These are phyloP conservation scores for Podaxis mareebaensis DNA, from an alignment of 768 basidiomycete species.

Conservation along the genomic window DNA sequence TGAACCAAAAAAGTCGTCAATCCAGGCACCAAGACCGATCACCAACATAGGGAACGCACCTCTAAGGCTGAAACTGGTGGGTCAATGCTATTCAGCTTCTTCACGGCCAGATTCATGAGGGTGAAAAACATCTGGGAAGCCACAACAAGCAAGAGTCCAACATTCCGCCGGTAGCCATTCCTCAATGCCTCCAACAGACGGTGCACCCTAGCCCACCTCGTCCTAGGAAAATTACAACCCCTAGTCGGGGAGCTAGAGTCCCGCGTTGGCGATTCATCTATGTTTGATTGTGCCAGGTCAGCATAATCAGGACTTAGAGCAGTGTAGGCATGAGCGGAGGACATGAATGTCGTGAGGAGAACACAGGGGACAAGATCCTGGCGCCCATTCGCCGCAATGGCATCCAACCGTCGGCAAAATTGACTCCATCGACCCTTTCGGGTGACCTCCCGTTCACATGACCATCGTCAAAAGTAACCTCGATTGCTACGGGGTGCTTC, in stretches of 20 bases:
- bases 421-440: not conserved
- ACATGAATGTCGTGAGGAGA: constrained; percentile 9
- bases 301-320: constrained; percentile 13
- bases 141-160: constrained; percentile 22
- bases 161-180: constrained; percentile 13
- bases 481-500: no score
- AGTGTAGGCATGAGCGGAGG: constrained; percentile 12
- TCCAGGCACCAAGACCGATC: not conserved
- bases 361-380: not conserved
- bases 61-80: constrained; percentile 25
- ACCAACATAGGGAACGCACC: constrained; percentile 10
- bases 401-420: not conserved
- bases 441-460: not conserved
- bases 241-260: not conserved
- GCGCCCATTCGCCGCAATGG: not conserved
- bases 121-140: constrained; percentile 24
- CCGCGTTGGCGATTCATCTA: not conserved
- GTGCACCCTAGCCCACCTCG: not conserved
- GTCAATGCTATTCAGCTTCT: constrained; percentile 25
- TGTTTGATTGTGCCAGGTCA: constrained; percentile 10
- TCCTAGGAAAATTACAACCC: not conserved
- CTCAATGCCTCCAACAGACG: not conserved
- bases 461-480: not conserved
- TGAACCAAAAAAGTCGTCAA: not conserved
- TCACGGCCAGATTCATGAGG: constrained; percentile 25